Conservation (phyloP, 2,329 filamentous ascomycete species). For the Chaetomiaceae sp. region DNA sequence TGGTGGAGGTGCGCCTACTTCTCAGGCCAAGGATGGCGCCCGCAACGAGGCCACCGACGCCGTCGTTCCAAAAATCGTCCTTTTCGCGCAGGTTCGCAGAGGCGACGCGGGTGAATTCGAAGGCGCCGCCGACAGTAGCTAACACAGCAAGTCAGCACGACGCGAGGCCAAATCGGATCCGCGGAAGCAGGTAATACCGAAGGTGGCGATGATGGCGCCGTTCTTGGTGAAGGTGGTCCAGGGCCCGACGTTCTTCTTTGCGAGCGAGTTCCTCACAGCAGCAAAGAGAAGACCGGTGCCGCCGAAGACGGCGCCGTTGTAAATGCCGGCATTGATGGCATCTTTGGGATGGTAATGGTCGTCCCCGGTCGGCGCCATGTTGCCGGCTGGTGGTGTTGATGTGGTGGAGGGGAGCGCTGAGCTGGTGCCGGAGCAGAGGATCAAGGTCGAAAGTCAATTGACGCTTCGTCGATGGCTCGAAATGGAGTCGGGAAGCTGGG, state of each 20-base stretch:
- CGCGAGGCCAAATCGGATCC: neutral
- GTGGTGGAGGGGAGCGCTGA: neutral
- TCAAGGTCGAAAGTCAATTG: neutral
- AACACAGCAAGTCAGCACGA: constrained; percentile 3
- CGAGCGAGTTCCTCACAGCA: constrained; percentile 76
- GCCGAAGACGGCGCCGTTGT: constrained; percentile 52
- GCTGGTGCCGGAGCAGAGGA: constrained; percentile 6
- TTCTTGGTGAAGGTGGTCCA: constrained; percentile 76
- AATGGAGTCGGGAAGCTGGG: constrained; percentile 9
- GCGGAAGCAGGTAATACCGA: constrained; percentile 45
- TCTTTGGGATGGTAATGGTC: constrained; percentile 43
- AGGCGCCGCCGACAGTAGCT: constrained; percentile 72
- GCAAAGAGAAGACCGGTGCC: constrained; percentile 51
- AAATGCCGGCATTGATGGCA: constrained; percentile 53
- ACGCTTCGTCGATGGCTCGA: constrained; percentile 7
- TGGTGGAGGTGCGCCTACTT: constrained; percentile 57
- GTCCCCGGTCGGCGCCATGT: constrained; percentile 33
- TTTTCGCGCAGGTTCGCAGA: constrained; percentile 81
- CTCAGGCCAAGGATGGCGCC: constrained; percentile 69
- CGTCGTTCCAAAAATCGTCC: constrained; percentile 72
- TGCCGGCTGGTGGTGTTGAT: constrained; percentile 16
- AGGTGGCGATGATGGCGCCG: constrained; percentile 66
- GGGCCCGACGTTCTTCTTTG: constrained; percentile 74
- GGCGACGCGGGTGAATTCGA: constrained; percentile 71
- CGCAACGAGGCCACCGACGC: constrained; percentile 70